phyloP scores from a whole-genome alignment of 495 filamentous ascomycete genomes.

The Lophium mytilinum region DNA sequence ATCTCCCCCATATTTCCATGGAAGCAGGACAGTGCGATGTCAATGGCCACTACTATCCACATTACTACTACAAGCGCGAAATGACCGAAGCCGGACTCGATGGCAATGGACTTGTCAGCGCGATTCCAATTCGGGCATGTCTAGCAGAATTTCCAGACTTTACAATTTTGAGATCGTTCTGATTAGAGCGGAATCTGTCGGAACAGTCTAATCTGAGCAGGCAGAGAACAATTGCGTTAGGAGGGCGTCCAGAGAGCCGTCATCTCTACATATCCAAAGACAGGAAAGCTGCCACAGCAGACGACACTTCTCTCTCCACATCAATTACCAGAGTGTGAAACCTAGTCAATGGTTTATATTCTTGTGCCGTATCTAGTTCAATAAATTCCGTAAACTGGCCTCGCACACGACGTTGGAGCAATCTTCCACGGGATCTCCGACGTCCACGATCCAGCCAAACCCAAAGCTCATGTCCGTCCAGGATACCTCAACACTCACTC shows the following conservation, averaged over 20 bases:
- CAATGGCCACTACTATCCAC: conserved; percentile 8
- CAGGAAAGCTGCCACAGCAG: too few species aligned
- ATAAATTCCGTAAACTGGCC: too few species aligned
- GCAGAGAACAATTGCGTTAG: conserved; percentile 1
- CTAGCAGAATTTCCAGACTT: conserved; percentile 5
- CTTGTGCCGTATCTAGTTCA: too few species aligned
- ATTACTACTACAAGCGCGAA: conserved; percentile 2
- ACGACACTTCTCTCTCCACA: too few species aligned
- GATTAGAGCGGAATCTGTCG: neutral
- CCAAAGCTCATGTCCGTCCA: too few species aligned
- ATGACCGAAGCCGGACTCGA: neutral
- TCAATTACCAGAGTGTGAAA: too few species aligned
- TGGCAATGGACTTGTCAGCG: neutral
- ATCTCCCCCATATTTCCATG: conserved; percentile 4
- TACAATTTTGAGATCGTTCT: neutral
- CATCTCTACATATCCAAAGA: too few species aligned
- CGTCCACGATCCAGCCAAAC: too few species aligned
- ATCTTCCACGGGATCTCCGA: too few species aligned
- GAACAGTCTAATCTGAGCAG: neutral
- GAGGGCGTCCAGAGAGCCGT: neutral
- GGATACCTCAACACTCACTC: too few species aligned
- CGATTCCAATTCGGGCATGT: conserved; percentile 10
- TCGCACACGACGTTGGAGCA: too few species aligned
- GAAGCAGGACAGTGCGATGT: conserved; percentile 1
- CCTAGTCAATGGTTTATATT: too few species aligned